phyloP scores from a whole-genome alignment of 83 land plant genomes.

The Diphasiastrum complanatum region DNA sequence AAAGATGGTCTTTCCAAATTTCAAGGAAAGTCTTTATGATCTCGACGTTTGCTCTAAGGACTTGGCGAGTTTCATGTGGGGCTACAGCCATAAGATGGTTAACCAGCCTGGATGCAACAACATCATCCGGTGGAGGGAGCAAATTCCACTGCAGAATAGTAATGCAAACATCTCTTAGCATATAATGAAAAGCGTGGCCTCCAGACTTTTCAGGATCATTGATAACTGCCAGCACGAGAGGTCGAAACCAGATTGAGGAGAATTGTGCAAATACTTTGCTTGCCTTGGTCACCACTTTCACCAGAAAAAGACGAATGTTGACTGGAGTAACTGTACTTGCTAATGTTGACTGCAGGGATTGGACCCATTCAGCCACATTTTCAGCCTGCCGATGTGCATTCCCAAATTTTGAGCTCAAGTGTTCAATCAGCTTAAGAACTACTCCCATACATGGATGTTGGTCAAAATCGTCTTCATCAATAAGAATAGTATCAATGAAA shows the following conservation, averaged over 20 bases:
- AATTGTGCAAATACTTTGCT: conserved; percentile 37
- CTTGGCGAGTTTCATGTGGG: conserved; percentile 34
- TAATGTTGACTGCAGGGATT: conserved; percentile 34
- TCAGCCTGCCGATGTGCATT: background rate
- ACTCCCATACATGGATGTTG: conserved; percentile 46
- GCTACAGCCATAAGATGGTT: conserved; percentile 39
- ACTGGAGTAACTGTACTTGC: conserved; percentile 37
- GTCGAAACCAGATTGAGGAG: conserved; percentile 27
- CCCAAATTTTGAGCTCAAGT: conserved; percentile 34
- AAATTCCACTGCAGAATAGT: conserved; percentile 42
- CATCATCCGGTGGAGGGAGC: conserved; percentile 21
- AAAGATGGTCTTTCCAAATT: conserved; percentile 38
- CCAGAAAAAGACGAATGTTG: conserved; percentile 44
- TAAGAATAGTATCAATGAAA: conserved; percentile 19
- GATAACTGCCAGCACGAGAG: conserved; percentile 34
- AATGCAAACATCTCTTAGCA: conserved; percentile 45
- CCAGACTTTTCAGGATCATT: conserved; percentile 39
- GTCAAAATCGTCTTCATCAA: conserved; percentile 55
- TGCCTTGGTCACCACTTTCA: conserved; percentile 42
- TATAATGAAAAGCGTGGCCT: conserved; percentile 38
- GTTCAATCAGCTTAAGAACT: conserved; percentile 32
- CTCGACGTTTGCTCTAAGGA: conserved; percentile 42
- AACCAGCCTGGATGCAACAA: conserved; percentile 30
- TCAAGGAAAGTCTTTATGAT: conserved; percentile 35
- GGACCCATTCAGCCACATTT: conserved; percentile 53